A percentile compares a stretch with the other conserved stretches of the same genome.
These are phyloP conservation scores for Penicillium riverlandense DNA, from an alignment of 495 filamentous ascomycete species.

Conservation along the genomic window DNA sequence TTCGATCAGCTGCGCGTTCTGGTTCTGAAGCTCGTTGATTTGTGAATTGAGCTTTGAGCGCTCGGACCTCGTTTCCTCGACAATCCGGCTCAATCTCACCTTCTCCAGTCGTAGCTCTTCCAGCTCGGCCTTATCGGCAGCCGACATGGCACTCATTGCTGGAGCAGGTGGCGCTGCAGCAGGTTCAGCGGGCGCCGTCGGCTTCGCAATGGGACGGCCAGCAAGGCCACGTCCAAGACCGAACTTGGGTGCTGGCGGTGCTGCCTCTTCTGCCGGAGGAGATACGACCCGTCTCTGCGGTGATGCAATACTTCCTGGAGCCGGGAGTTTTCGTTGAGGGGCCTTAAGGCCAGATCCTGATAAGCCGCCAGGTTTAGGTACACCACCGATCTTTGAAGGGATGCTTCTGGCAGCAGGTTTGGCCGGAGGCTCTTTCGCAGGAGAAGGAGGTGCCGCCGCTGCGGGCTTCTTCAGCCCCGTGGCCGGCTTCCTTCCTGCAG, in stretches of 20 bases:
- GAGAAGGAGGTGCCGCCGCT: slow-evolving; percentile 50
- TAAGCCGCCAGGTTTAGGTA: slow-evolving; percentile 61
- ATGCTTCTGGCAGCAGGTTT: slow-evolving; percentile 54
- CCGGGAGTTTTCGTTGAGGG: slow-evolving; percentile 56
- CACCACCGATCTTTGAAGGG: slow-evolving; percentile 54
- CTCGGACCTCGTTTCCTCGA: slow-evolving; percentile 71
- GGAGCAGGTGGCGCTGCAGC: slow-evolving; percentile 36
- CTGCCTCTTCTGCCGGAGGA: slow-evolving; percentile 48
- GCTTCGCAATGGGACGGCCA: slow-evolving; percentile 79
- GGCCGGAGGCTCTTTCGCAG: slow-evolving; percentile 47
- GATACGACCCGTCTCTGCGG: slow-evolving; percentile 53
- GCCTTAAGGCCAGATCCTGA: slow-evolving; percentile 57
- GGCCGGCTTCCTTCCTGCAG: slow-evolving; percentile 46
- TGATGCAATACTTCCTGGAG: slow-evolving; percentile 54
- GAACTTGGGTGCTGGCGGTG: slow-evolving; percentile 54
- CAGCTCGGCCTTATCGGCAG: slow-evolving; percentile 78
- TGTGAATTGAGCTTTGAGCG: slow-evolving; percentile 67
- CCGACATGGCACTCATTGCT: slow-evolving; percentile 52
- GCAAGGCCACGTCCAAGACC: slow-evolving; percentile 73
- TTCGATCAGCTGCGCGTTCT: slow-evolving; percentile 95
- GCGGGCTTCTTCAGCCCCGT: slow-evolving; percentile 46
- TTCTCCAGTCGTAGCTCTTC: slow-evolving; percentile 81
- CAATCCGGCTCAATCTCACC: slow-evolving; percentile 61
- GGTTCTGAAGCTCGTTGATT: slow-evolving; percentile 82
- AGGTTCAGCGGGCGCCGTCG: slow-evolving; percentile 41